phyloP scores from a whole-genome alignment of 2,329 filamentous ascomycete genomes.

The Aspergillus sp. region DNA sequence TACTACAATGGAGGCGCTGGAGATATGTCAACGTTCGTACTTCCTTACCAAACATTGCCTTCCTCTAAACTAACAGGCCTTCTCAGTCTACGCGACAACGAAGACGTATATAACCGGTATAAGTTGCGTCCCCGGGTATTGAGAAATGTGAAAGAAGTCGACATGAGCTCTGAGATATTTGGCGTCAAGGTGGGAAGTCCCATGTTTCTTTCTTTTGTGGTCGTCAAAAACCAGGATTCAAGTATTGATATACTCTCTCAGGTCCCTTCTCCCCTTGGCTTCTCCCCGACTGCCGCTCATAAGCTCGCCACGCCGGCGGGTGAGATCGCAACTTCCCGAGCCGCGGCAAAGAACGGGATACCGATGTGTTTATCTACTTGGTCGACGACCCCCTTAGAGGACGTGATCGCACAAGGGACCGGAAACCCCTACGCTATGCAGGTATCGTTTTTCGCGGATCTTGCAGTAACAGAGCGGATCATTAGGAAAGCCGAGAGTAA shows the following conservation, averaged over 20 bases:
- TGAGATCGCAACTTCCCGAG: slow-evolving; percentile 6
- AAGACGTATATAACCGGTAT: slow-evolving; percentile 7
- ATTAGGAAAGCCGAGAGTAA: slow-evolving; percentile 41
- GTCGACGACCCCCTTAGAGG: slow-evolving; percentile 32
- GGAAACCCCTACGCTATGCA: slow-evolving; percentile 52
- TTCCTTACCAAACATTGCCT: not conserved
- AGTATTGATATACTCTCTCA: not conserved
- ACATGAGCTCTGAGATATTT: slow-evolving; percentile 6
- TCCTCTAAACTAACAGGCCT: not conserved
- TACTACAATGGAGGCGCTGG: slow-evolving; percentile 10
- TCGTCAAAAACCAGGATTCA: no score
- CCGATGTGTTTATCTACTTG: slow-evolving; percentile 9
- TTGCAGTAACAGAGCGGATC: slow-evolving; percentile 37
- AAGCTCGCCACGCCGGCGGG: slow-evolving; percentile 9
- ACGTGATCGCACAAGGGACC: slow-evolving; percentile 41
- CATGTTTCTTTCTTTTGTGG: no score
- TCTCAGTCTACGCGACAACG: slow-evolving; percentile 5
- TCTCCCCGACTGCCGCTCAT: slow-evolving; percentile 7
- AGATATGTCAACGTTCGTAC: slow-evolving; percentile 5
- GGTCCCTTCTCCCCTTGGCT: slow-evolving; percentile 4
- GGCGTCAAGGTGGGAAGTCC: not conserved
- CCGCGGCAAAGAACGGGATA: not conserved
- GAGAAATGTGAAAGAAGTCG: slow-evolving; percentile 4
- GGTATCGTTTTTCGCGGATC: slow-evolving; percentile 51
- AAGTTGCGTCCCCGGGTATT: slow-evolving; percentile 8